Conservation (phyloP, 495 filamentous ascomycete species). For the Lichina pygmaea region DNA sequence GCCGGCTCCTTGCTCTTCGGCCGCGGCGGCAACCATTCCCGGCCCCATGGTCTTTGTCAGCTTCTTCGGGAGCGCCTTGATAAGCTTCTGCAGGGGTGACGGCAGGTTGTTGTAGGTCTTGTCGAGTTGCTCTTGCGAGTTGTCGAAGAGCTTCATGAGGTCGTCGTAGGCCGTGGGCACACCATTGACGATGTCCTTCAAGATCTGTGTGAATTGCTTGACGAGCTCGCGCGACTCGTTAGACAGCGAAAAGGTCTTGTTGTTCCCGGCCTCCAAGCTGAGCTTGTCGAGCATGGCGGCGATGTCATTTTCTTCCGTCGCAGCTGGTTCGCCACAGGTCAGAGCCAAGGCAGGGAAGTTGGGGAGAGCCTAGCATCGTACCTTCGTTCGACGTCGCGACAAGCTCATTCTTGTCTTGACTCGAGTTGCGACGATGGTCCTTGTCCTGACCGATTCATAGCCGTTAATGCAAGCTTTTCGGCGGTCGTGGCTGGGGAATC, state of each 20-base stretch:
- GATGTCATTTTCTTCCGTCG: conserved; percentile 44
- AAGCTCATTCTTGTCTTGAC: too few species aligned
- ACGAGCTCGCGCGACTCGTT: conserved; percentile 56
- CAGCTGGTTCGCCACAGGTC: conserved; percentile 2
- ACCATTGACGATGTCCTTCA: conserved; percentile 77
- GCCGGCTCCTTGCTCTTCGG: conserved; percentile 32
- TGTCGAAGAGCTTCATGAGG: conserved; percentile 54
- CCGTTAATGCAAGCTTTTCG: too few species aligned
- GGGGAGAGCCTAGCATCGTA: background rate
- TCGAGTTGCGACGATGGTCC: too few species aligned
- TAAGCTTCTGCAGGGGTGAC: conserved; percentile 54
- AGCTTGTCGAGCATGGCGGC: conserved; percentile 49
- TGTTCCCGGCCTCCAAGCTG: conserved; percentile 52
- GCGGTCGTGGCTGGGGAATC: too few species aligned
- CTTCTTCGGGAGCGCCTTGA: conserved; percentile 62
- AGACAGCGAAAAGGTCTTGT: conserved; percentile 57
- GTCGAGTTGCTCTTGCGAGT: conserved; percentile 46
- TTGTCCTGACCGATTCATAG: too few species aligned
- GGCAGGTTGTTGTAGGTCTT: conserved; percentile 56
- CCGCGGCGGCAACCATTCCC: conserved; percentile 49
- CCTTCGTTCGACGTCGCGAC: background rate
- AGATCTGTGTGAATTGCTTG: conserved; percentile 57
- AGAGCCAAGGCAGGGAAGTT: background rate
- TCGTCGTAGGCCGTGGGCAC: conserved; percentile 84
- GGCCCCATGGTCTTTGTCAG: conserved; percentile 48